Evolutionary conservation across 768 basidiomycete species (phyloP).

Genomic region (Mycena alexandri): DNA sequence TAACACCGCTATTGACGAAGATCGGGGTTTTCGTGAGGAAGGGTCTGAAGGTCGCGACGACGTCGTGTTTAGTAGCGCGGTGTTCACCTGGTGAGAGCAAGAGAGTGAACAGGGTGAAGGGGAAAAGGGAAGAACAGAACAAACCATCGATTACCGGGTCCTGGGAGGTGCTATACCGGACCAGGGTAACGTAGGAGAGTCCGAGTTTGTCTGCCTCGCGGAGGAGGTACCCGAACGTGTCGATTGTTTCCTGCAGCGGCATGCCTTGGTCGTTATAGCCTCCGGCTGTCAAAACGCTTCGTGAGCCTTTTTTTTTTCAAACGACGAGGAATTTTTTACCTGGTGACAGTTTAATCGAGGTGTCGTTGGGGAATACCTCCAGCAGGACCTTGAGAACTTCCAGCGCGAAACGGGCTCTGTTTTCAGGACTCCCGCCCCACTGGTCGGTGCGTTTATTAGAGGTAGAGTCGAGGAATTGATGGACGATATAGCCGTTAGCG

Average conservation of each 20-base stretch:
- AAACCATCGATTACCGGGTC: slow-evolving; percentile 50
- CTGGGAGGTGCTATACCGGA: slow-evolving; percentile 42
- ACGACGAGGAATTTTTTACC: slow-evolving; percentile 34
- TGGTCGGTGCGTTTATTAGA: slow-evolving; percentile 51
- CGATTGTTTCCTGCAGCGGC: slow-evolving; percentile 40
- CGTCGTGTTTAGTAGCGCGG: slow-evolving; percentile 55
- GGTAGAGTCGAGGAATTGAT: slow-evolving; percentile 50
- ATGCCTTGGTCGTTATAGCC: slow-evolving; percentile 35
- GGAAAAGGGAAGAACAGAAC: slow-evolving; percentile 11
- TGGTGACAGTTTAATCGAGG: slow-evolving; percentile 49
- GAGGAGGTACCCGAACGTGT: slow-evolving; percentile 41
- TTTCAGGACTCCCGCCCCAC: slow-evolving; percentile 60
- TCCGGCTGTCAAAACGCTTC: neutral
- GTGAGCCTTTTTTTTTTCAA: neutral
- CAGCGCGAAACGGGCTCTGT: slow-evolving; percentile 53
- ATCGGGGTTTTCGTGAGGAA: slow-evolving; percentile 53
- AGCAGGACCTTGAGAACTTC: slow-evolving; percentile 48
- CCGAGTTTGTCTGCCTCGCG: slow-evolving; percentile 33
- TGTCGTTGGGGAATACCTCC: slow-evolving; percentile 47
- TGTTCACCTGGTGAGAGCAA: slow-evolving; percentile 42
- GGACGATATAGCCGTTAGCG: slow-evolving; percentile 48
- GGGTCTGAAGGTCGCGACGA: slow-evolving; percentile 52
- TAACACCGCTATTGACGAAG: slow-evolving; percentile 53
- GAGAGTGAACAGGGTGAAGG: neutral
- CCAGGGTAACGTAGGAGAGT: slow-evolving; percentile 49